Conservation (phyloP, 164 flowering plant genomes). For the Stephania japonica region DNA sequence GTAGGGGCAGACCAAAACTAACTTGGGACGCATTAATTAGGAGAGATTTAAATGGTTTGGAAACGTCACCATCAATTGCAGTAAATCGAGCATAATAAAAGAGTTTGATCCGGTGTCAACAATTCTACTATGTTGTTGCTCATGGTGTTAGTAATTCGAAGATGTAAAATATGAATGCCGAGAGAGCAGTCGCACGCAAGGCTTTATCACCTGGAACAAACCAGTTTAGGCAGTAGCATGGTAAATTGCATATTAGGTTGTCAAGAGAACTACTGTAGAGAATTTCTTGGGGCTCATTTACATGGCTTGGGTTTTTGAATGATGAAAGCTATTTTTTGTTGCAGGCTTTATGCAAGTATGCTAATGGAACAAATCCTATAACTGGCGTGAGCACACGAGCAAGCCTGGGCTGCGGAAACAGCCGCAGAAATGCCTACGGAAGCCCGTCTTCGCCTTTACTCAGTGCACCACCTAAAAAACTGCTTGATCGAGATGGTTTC, state of each 20-base stretch:
- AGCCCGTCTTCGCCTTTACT: conserved; percentile 85
- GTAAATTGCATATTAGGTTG: background rate
- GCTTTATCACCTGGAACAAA: too few relatives aligned
- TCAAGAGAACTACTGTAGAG: background rate
- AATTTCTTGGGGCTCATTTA: background rate
- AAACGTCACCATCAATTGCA: too few relatives aligned
- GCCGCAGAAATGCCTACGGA: conserved; percentile 78
- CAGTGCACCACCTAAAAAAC: conserved; percentile 76
- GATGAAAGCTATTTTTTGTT: background rate
- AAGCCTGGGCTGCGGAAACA: conserved; percentile 46
- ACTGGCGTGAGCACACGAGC: conserved; percentile 42
- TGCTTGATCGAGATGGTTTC: conserved; percentile 44
- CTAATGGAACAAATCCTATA: conserved; percentile 77
- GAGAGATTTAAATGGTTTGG: too few relatives aligned
- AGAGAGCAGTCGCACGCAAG: too few relatives aligned
- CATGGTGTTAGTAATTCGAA: too few relatives aligned
- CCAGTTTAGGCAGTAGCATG: too few relatives aligned
- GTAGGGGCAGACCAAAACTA: too few relatives aligned
- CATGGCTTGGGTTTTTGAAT: background rate
- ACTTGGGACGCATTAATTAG: too few relatives aligned
- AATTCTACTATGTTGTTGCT: too few relatives aligned
- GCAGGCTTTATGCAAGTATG: conserved; percentile 97
- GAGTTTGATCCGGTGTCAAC: too few relatives aligned
- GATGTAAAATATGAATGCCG: too few relatives aligned
- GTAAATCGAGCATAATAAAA: too few relatives aligned